Evolutionary conservation across 805 yeast species (phyloP).

Genomic region (Zygosaccharomyces rouxii): DNA sequence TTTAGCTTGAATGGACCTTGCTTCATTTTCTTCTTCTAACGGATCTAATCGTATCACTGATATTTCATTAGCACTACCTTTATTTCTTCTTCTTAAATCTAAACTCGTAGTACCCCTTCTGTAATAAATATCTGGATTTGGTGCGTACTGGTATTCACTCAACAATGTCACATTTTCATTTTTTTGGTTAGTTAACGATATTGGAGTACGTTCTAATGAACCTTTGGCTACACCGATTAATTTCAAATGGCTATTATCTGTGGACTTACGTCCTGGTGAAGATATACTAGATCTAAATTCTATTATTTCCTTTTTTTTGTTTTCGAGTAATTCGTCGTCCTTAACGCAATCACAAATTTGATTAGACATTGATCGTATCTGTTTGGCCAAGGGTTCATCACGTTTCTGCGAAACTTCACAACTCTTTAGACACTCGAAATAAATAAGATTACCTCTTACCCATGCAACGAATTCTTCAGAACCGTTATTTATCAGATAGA

Average conservation of each 20-base stretch:
- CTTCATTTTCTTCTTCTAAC: slow-evolving; percentile 28
- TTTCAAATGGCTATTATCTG: slow-evolving; percentile 32
- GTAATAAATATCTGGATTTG: slow-evolving; percentile 9
- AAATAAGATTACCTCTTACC: slow-evolving; percentile 36
- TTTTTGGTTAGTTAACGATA: neutral
- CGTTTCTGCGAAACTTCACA: slow-evolving; percentile 31
- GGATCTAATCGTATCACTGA: slow-evolving; percentile 18
- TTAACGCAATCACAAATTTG: slow-evolving; percentile 36
- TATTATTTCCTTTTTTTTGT: slow-evolving; percentile 26
- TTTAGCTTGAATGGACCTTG: neutral
- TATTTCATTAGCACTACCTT: neutral
- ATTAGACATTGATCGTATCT: slow-evolving; percentile 38
- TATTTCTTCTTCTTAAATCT: slow-evolving; percentile 13
- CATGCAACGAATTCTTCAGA: slow-evolving; percentile 47
- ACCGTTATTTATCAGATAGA: slow-evolving; percentile 51
- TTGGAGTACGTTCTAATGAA: neutral
- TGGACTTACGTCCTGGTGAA: slow-evolving; percentile 34
- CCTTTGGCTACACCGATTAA: neutral
- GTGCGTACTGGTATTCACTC: slow-evolving; percentile 8
- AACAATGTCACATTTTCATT: neutral
- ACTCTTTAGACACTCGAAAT: slow-evolving; percentile 35
- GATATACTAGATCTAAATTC: slow-evolving; percentile 34
- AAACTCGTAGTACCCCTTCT: slow-evolving; percentile 16
- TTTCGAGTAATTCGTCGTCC: slow-evolving; percentile 27
- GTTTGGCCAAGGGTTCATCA: slow-evolving; percentile 35